Conservation (phyloP, 371 early-diverging fungal genomes). For the Blakeslea trispora region DNA sequence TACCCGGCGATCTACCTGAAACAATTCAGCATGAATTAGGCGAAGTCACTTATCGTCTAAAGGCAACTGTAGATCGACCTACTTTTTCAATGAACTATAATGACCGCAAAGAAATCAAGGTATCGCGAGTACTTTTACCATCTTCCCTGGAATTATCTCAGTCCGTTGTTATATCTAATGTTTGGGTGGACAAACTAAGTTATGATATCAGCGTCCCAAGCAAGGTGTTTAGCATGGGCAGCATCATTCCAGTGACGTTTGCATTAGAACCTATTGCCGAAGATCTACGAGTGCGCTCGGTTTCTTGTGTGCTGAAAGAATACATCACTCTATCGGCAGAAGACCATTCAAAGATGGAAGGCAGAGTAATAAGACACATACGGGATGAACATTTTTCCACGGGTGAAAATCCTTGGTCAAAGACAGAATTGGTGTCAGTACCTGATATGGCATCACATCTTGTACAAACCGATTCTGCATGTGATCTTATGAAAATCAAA, state of each 20-base stretch:
- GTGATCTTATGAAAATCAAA: slow-evolving; percentile 44
- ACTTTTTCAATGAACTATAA: slow-evolving; percentile 43
- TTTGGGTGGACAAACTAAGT: slow-evolving; percentile 47
- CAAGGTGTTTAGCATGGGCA: slow-evolving; percentile 38
- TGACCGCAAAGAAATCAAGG: slow-evolving; percentile 29
- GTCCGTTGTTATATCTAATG: slow-evolving; percentile 41
- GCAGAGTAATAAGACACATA: slow-evolving; percentile 29
- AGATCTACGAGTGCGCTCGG: slow-evolving; percentile 33
- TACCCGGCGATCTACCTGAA: slow-evolving; percentile 56
- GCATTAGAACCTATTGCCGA: slow-evolving; percentile 39
- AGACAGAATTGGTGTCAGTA: slow-evolving; percentile 31
- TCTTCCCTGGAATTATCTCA: slow-evolving; percentile 45
- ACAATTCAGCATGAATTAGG: slow-evolving; percentile 43
- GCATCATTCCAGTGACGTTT: slow-evolving; percentile 44
- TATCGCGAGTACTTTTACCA: slow-evolving; percentile 36
- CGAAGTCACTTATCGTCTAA: slow-evolving; percentile 40
- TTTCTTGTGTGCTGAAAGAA: slow-evolving; percentile 44
- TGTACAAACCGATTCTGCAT: slow-evolving; percentile 31
- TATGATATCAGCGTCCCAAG: slow-evolving; percentile 49
- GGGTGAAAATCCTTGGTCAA: slow-evolving; percentile 27
- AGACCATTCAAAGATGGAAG: slow-evolving; percentile 38
- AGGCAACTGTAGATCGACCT: slow-evolving; percentile 49
- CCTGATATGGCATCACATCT: slow-evolving; percentile 27
- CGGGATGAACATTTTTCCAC: slow-evolving; percentile 36
- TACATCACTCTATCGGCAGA: slow-evolving; percentile 34